phyloP scores from a whole-genome alignment of 495 filamentous ascomycete species.

The Penicillium coffeae region DNA sequence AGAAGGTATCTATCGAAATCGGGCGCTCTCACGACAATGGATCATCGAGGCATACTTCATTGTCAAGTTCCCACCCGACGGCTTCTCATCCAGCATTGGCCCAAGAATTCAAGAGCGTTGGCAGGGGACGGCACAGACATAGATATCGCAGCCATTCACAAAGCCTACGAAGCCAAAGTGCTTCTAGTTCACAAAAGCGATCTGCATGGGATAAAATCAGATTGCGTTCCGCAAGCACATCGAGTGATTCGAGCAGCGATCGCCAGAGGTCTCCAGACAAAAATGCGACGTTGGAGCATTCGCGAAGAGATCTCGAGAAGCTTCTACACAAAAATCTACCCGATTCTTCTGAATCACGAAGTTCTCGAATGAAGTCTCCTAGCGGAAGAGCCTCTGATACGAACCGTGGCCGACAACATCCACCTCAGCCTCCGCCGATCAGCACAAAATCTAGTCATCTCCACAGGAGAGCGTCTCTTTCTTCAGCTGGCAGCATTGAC shows the following conservation, averaged over 20 bases:
- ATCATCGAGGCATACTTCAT: constrained; percentile 27
- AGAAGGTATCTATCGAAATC: constrained; percentile 11
- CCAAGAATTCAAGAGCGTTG: constrained; percentile 27
- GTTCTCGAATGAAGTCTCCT: constrained; percentile 13
- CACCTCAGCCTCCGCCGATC: constrained; percentile 6
- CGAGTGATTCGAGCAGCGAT: constrained; percentile 29
- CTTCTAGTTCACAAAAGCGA: constrained; percentile 19
- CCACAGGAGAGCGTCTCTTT: constrained; percentile 28
- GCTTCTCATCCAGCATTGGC: constrained; percentile 18
- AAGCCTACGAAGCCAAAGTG: constrained; percentile 23
- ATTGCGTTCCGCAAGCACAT: constrained; percentile 28
- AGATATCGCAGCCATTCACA: constrained; percentile 26
- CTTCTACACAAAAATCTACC: constrained; percentile 1
- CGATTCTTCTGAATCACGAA: constrained; percentile 6
- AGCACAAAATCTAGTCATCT: constrained; percentile 8
- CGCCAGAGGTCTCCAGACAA: constrained; percentile 10
- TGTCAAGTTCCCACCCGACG: constrained; percentile 22
- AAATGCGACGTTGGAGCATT: constrained; percentile 8
- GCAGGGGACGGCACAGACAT: constrained; percentile 33
- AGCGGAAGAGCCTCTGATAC: background rate
- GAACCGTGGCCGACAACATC: background rate
- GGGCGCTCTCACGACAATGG: constrained; percentile 11
- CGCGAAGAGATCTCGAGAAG: constrained; percentile 12
- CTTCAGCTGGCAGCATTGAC: constrained; percentile 34
- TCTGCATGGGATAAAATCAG: constrained; percentile 24